phyloP scores from a whole-genome alignment of 106 monocot genomes.

The Xerophyta viscosa region DNA sequence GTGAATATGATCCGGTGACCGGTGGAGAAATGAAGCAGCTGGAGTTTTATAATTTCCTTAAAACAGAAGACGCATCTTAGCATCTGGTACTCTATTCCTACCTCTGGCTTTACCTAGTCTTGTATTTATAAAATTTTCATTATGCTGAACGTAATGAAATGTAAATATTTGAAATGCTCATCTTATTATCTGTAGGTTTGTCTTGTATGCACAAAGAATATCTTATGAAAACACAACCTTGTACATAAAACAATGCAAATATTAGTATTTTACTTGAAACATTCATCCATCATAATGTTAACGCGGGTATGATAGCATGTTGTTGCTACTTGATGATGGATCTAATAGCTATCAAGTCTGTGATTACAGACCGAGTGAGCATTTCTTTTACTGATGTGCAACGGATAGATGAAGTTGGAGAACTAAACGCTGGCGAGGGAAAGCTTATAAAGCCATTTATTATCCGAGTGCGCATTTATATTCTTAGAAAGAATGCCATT shows the following conservation, averaged over 20 bases:
- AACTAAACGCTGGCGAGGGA: too few relatives aligned
- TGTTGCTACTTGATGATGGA: neutral
- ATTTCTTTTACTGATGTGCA: too few relatives aligned
- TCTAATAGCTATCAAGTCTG: too few relatives aligned
- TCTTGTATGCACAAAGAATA: too few relatives aligned
- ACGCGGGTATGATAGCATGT: too few relatives aligned
- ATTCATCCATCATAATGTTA: too few relatives aligned
- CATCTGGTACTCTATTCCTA: neutral
- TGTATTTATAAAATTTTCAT: neutral
- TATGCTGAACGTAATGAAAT: neutral
- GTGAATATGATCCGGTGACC: constrained; percentile 41
- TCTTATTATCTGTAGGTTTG: neutral
- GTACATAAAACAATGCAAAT: neutral
- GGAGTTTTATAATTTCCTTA: constrained; percentile 54
- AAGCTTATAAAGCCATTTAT: too few relatives aligned
- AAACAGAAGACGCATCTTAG: constrained; percentile 20
- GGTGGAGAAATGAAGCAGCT: constrained; percentile 70
- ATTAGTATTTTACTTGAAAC: neutral
- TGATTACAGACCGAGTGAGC: too few relatives aligned
- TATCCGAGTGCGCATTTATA: too few relatives aligned
- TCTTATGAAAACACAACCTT: neutral
- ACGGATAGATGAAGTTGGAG: too few relatives aligned
- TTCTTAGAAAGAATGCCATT: too few relatives aligned
- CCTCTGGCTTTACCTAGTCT: too few relatives aligned
- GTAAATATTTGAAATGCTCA: neutral